Evolutionary conservation across 805 yeast genomes (phyloP).

Genomic region (Candida ortonii): DNA sequence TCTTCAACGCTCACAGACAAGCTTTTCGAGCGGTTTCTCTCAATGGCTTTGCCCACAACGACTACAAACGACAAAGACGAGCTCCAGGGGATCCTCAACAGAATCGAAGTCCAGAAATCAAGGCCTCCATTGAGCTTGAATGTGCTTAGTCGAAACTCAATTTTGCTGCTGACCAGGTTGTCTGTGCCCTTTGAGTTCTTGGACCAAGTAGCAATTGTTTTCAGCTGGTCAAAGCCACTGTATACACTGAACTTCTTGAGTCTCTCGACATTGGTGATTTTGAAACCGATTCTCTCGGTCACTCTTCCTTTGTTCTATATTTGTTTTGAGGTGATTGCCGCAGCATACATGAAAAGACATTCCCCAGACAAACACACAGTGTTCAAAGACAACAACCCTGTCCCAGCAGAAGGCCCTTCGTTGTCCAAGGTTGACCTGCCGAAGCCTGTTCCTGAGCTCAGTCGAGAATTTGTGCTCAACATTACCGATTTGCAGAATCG

Average conservation of each 20-base stretch:
- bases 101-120: conserved; percentile 58
- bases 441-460: conserved; percentile 73
- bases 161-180: conserved; percentile 58
- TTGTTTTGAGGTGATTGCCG: conserved; percentile 57
- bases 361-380: conserved; percentile 51
- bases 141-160: conserved; percentile 64
- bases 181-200: conserved; percentile 59
- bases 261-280: conserved; percentile 37
- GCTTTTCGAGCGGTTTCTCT: conserved; percentile 64
- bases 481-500: conserved; percentile 82
- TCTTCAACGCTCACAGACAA: conserved; percentile 52
- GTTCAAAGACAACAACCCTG: conserved; percentile 36
- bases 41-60: conserved; percentile 69
- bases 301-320: conserved; percentile 55
- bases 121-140: conserved; percentile 72
- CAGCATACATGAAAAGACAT: conserved; percentile 60
- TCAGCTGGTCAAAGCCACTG: conserved; percentile 63
- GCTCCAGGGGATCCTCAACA: conserved; percentile 39
- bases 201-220: conserved; percentile 52
- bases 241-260: conserved; percentile 56
- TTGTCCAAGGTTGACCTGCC: conserved; percentile 49
- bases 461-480: conserved; percentile 74
- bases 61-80: conserved; percentile 42
- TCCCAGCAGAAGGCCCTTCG: conserved; percentile 51
- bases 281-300: conserved; percentile 57